These are phyloP conservation scores for Baeospora myosura DNA, from an alignment of 1,284 basidiomycete species.

Conservation along the genomic window DNA sequence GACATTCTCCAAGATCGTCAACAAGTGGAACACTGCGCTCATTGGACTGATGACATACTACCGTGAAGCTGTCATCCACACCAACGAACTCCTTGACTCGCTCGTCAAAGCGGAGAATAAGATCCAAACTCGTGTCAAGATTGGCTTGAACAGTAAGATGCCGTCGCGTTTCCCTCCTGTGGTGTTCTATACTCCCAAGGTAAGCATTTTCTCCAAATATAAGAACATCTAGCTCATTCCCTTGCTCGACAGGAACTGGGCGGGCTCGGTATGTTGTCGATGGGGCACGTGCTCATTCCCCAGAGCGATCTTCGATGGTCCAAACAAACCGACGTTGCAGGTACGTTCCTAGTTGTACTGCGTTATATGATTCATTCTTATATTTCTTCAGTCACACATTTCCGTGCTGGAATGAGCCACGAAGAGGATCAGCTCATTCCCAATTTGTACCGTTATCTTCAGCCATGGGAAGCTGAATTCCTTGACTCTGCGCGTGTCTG, in stretches of 20 bases:
- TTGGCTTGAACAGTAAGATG: constrained; percentile 98
- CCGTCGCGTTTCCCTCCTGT: constrained; percentile 97
- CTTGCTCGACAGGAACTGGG: constrained; percentile 77
- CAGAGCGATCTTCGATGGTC: constrained; percentile 97
- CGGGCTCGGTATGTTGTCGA: constrained; percentile 97
- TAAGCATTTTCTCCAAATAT: constrained; percentile 18
- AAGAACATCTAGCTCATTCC: constrained; percentile 7
- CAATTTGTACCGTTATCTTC: constrained; percentile 95
- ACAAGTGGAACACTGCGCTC: constrained; percentile 97
- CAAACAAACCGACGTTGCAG: constrained; percentile 94
- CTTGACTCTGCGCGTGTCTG: constrained; percentile 96
- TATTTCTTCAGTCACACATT: constrained; percentile 69
- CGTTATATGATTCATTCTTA: constrained; percentile 14
- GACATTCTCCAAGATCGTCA: constrained; percentile 99
- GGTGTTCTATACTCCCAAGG: constrained; percentile 93
- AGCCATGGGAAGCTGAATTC: constrained; percentile 99
- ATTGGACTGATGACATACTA: constrained; percentile 98
- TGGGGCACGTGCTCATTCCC: constrained; percentile 98
- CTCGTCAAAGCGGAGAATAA: constrained; percentile 98
- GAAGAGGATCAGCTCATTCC: constrained; percentile 94
- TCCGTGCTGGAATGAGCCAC: constrained; percentile 95
- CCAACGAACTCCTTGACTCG: constrained; percentile 89
- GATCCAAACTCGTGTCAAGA: constrained; percentile 99
- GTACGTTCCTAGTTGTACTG: constrained; percentile 27
- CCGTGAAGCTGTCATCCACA: constrained; percentile 97